Base-by-base conservation (phyloP, 2,329 filamentous ascomycete genomes). In the Venturia nashicola region DNA sequence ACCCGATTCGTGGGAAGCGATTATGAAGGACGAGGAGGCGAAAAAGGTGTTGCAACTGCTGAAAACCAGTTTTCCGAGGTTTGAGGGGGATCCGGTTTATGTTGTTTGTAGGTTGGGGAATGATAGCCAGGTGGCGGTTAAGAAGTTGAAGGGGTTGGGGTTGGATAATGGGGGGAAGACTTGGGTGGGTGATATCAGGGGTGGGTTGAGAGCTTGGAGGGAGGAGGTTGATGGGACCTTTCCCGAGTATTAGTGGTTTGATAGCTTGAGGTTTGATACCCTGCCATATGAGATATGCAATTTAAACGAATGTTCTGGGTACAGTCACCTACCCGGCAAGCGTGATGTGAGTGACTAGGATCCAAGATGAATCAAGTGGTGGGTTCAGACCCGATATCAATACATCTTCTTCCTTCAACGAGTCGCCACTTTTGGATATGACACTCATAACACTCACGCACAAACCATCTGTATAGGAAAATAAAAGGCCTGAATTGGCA, bases 21-120 rank as follows among this genome's bases (percentile, higher is more conserved):
- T 57, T 5, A 23, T 59, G 32, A 51, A n/a, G 7, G 46, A 63
- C 9, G 46, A 57, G 20, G 62, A 64, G 14, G 59, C 44, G 16
- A 55, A 40, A 32, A 57, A 57, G 18, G 46, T 48, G 61, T n/a
- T 62, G 61, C 6, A 54, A 27, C 14, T 46, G 61, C 34, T 62
- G 12, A 54, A 48, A n/a, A 5, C 59, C 43, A 42, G 39, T 27
- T 42, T 60, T 9, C 39, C 39, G 18, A 48, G 44, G 34, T 42
- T 39, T 40, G 70, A 73, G 1, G 74, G 82, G 40, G 77, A 78
- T 2, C 82, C 86, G 0, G 84, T 94, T 27, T 89, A 88, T 65
- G 76, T 91, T 0, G 80, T 94, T 0, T 94, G 90, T 68, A 80
- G 89, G 39, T 78, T 88, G 1, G 90, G 90, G 0, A 90, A 92